Base-by-base conservation (phyloP, 805 yeast genomes). In the Ogataea paraovalis region DNA sequence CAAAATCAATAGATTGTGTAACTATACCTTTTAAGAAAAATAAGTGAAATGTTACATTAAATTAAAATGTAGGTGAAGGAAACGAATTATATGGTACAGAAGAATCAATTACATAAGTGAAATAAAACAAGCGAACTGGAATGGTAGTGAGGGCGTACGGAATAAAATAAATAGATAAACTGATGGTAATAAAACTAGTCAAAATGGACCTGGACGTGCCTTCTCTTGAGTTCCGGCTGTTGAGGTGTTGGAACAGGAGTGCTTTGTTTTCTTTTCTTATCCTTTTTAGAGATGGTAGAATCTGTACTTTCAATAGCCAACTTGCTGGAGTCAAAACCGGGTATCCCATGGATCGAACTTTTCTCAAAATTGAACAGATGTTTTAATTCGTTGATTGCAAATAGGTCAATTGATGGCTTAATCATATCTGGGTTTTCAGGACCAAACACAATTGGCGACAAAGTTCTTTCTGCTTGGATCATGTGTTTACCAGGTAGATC, bases 401-500 rank as follows among this genome's bases (percentile, higher is more conserved):
- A 69, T 33, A 69, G 72, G 33, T 75, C 71, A 19, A 82, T 71
- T 7, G 74, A 65, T 46, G 46, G 75, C 19, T 48, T 43, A 3
- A 49, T 49, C 71, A 49, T 71, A 59, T 50, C 69, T 53, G 61
- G 73, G 65, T 65, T 72, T 54, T 55, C 79, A 2, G 64, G 68
- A 41, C 61, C 63, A 41, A 67, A 67, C 1, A 67, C 74, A 2
- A 71, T 52, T 6, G 68, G 68, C 1, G 76, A 68, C 12, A 73
- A 58, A 2, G 66, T 62, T 34, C 71, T 54, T 9, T 67, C 73
- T 4, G 67, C 74, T n/a, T 87, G 86, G 37, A 85, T 80, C 33
- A 72, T 73, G 55, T 82, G 87, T 60, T 83, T 84, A 2, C 91
- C 97, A 0, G 96, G 87, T 25, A 94, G 70, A 56, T 91, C 97